Evolutionary conservation across 2,329 filamentous ascomycete species (phyloP).

Genomic region (Ceratocystis eucalypticola): DNA sequence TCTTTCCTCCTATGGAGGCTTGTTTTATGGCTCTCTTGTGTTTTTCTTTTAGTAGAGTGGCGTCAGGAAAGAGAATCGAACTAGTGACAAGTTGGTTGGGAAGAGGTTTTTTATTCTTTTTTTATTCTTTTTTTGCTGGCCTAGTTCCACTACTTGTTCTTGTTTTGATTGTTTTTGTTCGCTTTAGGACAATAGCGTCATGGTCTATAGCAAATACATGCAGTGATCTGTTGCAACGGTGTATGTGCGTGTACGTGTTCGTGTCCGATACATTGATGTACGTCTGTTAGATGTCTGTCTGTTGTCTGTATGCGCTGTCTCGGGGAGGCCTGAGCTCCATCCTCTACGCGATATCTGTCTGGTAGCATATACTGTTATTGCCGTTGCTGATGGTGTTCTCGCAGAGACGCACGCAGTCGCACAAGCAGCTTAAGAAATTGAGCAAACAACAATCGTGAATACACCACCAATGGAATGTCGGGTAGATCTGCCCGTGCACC

Average conservation of each 20-base stretch:
- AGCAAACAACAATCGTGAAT: constrained; percentile 27
- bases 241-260: neutral
- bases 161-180: too few relatives aligned
- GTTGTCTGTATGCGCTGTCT: neutral
- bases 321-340: neutral
- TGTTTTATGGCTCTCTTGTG: too few relatives aligned
- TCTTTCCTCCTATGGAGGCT: too few relatives aligned
- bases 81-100: too few relatives aligned
- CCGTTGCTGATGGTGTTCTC: constrained; percentile 13
- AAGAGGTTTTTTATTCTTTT: neutral
- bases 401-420: constrained; percentile 22
- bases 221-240: neutral
- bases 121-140: neutral
- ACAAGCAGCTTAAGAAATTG: constrained; percentile 26
- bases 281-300: too few relatives aligned
- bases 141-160: neutral
- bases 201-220: too few relatives aligned
- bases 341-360: too few relatives aligned
- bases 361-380: neutral
- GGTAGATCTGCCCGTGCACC: constrained; percentile 47
- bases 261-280: neutral
- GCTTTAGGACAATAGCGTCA: too few relatives aligned
- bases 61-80: neutral
- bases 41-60: neutral
- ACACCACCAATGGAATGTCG: constrained; percentile 42